Evolutionary conservation across 129 eudicot genomes (phyloP).

Genomic region (Artemisia argyi): DNA sequence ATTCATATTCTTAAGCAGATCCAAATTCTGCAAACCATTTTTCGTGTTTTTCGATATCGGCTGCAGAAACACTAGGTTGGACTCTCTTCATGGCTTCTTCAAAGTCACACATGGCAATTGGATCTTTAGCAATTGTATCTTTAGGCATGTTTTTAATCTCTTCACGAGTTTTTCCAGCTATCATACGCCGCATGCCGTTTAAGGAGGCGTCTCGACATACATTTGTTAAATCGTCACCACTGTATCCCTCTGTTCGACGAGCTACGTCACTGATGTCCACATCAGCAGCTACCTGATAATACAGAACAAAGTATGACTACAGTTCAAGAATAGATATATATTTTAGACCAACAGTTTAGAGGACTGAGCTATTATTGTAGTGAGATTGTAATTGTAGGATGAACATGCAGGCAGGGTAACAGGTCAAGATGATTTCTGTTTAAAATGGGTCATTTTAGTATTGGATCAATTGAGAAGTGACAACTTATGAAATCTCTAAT

Average conservation of each 20-base stretch:
- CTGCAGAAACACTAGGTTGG: constrained; percentile 89
- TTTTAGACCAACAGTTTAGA: too few species aligned
- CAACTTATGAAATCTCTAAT: too few species aligned
- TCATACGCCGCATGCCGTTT: constrained; percentile 92
- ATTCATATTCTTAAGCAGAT: constrained; percentile 50
- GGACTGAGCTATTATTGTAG: too few species aligned
- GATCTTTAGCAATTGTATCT: constrained; percentile 87
- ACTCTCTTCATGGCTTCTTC: constrained; percentile 82
- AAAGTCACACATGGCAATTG: constrained; percentile 94
- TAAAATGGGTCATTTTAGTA: too few species aligned
- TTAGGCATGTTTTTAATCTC: constrained; percentile 93
- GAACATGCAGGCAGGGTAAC: too few species aligned
- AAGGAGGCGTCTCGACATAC: constrained; percentile 93
- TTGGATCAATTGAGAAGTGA: too few species aligned
- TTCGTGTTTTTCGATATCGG: constrained; percentile 88
- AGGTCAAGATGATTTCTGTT: too few species aligned
- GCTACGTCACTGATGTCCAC: constrained; percentile 91
- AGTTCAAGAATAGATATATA: too few species aligned
- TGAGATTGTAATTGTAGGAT: too few species aligned
- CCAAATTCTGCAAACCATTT: constrained; percentile 95
- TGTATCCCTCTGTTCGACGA: constrained; percentile 88
- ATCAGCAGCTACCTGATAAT: constrained; percentile 69
- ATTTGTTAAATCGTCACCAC: constrained; percentile 94
- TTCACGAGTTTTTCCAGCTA: constrained; percentile 97
- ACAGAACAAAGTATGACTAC: background rate